phyloP scores from a whole-genome alignment of 495 filamentous ascomycete species.

The Daldinia decipiens region DNA sequence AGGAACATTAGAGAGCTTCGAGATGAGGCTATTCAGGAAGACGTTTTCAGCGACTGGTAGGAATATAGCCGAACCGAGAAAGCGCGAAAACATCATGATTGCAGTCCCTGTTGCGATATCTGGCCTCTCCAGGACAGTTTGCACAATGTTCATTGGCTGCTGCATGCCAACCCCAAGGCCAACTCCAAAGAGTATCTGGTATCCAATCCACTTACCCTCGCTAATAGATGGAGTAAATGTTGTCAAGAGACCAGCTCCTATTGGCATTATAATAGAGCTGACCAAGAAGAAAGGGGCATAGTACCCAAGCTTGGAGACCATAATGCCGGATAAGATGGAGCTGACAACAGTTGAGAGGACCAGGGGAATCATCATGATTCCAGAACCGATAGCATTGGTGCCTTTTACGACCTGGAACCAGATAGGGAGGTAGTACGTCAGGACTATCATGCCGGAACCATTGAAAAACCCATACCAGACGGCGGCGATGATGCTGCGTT shows the following conservation, averaged over 20 bases:
- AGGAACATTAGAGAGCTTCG: constrained; percentile 50
- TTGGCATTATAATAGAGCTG: constrained; percentile 60
- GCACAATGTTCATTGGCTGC: constrained; percentile 64
- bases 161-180: constrained; percentile 74
- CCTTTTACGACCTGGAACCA: constrained; percentile 76
- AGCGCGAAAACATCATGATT: constrained; percentile 70
- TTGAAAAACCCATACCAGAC: constrained; percentile 62
- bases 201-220: constrained; percentile 67
- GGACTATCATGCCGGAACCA: constrained; percentile 66
- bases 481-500: constrained; percentile 68
- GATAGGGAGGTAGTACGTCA: constrained; percentile 70
- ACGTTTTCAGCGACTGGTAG: constrained; percentile 67
- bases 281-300: constrained; percentile 68
- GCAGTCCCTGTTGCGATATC: constrained; percentile 70
- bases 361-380: constrained; percentile 62
- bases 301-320: constrained; percentile 62
- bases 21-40: constrained; percentile 65
- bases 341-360: constrained; percentile 52
- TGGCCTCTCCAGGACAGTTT: constrained; percentile 55
- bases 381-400: constrained; percentile 59
- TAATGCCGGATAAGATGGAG: constrained; percentile 64
- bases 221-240: constrained; percentile 62
- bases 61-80: constrained; percentile 69
- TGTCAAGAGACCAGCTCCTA: constrained; percentile 68
- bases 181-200: constrained; percentile 73